Evolutionary conservation across 2,329 filamentous ascomycete species (phyloP).

Genomic region (Fulvia fulva): DNA sequence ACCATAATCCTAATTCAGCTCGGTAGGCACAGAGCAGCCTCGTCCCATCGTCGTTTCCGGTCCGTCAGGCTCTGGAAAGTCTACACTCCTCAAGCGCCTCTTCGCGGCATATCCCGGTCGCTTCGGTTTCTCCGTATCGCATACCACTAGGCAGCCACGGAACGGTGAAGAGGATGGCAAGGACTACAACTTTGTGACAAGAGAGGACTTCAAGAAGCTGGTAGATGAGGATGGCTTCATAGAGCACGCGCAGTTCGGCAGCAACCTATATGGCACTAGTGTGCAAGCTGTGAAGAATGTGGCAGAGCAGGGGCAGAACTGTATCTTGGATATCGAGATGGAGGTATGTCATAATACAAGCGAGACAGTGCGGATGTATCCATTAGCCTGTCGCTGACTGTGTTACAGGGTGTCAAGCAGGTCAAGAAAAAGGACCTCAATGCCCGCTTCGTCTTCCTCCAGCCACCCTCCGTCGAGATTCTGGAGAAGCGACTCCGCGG

Average conservation of each 20-base stretch:
- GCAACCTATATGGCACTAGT: constrained; percentile 83
- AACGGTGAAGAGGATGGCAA: constrained; percentile 69
- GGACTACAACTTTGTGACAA: constrained; percentile 75
- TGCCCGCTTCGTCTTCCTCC: constrained; percentile 79
- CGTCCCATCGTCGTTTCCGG: constrained; percentile 75
- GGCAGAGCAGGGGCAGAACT: constrained; percentile 64
- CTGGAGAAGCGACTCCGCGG: constrained; percentile 72
- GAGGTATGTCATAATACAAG: constrained; percentile 54
- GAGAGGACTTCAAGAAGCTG: constrained; percentile 63
- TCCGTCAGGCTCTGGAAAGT: constrained; percentile 76
- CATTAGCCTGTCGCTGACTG: background rate
- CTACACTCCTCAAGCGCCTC: constrained; percentile 70
- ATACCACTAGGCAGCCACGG: constrained; percentile 78
- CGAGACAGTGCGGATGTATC: background rate
- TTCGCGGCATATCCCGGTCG: constrained; percentile 63
- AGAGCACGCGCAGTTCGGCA: constrained; percentile 80
- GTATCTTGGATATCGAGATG: constrained; percentile 95
- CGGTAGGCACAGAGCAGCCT: constrained; percentile 17
- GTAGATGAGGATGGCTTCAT: constrained; percentile 71
- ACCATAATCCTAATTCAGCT: constrained; percentile 4
- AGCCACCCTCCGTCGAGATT: constrained; percentile 69
- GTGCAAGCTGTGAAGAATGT: constrained; percentile 74
- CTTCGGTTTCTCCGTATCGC: constrained; percentile 58
- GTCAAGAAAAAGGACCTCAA: constrained; percentile 71
- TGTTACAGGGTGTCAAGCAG: constrained; percentile 74